Evolutionary conservation across 768 basidiomycete species (phyloP).

Genomic region (Lactifluus subvellereus): DNA sequence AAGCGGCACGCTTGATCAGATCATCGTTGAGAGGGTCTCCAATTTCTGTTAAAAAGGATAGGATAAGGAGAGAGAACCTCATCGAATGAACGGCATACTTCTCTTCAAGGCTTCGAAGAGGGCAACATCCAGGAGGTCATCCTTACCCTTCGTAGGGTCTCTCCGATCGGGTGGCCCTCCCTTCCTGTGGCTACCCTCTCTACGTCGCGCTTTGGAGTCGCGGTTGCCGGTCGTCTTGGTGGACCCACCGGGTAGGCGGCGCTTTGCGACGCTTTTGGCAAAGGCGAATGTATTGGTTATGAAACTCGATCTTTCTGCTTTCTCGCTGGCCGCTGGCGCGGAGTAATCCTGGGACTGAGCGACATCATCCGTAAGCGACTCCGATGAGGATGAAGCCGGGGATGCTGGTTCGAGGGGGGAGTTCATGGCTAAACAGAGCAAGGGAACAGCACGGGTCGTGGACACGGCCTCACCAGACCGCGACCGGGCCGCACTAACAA

Average conservation of each 20-base stretch:
- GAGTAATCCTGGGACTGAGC: conserved; percentile 6
- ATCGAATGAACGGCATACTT: conserved; percentile 5
- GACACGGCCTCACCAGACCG: background rate
- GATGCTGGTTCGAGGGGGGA: conserved; percentile 26
- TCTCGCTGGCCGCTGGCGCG: background rate
- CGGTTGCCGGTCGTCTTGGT: conserved; percentile 20
- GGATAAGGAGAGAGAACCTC: background rate
- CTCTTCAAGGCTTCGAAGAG: conserved; percentile 20
- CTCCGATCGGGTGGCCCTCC: conserved; percentile 17
- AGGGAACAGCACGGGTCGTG: background rate
- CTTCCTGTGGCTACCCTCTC: conserved; percentile 17
- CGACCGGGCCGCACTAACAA: too few species aligned
- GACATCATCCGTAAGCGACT: conserved; percentile 20
- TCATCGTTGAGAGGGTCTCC: conserved; percentile 32
- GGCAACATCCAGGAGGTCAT: conserved; percentile 19
- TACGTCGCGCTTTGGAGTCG: conserved; percentile 23
- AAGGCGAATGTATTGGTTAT: conserved; percentile 1
- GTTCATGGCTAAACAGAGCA: conserved; percentile 20
- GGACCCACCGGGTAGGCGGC: conserved; percentile 21
- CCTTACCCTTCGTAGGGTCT: conserved; percentile 13
- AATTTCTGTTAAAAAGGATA: conserved; percentile 24
- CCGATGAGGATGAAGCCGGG: conserved; percentile 26
- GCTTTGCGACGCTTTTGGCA: conserved; percentile 18
- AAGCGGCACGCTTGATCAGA: conserved; percentile 25
- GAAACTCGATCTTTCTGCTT: conserved; percentile 7